These are phyloP conservation scores for Limtongozyma cylindracea DNA, from an alignment of 805 yeast genomes.

Conservation along the genomic window DNA sequence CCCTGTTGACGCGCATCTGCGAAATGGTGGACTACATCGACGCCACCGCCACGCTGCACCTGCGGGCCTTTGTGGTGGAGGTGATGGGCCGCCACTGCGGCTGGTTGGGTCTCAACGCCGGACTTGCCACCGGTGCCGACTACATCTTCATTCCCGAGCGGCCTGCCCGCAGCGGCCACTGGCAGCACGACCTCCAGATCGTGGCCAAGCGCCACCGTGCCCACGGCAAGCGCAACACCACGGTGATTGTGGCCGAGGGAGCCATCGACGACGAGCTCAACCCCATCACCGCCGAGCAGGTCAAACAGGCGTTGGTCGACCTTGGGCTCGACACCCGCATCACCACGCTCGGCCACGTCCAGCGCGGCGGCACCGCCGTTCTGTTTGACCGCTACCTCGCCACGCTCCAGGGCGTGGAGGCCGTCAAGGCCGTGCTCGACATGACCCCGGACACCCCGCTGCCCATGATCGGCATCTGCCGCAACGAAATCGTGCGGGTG, in stretches of 20 bases:
- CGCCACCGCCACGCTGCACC: conserved; percentile 92
- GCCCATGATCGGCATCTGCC: conserved; percentile 78
- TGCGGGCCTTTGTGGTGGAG: conserved; percentile 92
- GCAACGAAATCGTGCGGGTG: conserved; percentile 65
- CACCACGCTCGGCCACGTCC: conserved; percentile 92
- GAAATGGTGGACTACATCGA: conserved; percentile 90
- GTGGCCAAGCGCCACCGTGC: conserved; percentile 59
- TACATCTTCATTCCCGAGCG: conserved; percentile 84
- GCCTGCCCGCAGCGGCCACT: conserved; percentile 49
- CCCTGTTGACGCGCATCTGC: conserved; percentile 81
- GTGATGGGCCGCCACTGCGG: conserved; percentile 99
- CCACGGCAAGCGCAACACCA: conserved; percentile 81
- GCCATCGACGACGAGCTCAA: conserved; percentile 66
- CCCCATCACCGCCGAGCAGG: conserved; percentile 62
- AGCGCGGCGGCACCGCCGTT: conserved; percentile 96
- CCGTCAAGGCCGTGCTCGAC: conserved; percentile 78
- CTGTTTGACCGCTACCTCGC: conserved; percentile 84
- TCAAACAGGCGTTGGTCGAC: conserved; percentile 58
- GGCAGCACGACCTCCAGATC: conserved; percentile 62
- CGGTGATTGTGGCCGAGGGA: conserved; percentile 96
- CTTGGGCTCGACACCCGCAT: conserved; percentile 86
- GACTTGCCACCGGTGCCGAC: conserved; percentile 91
- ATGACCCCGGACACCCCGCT: conserved; percentile 80
- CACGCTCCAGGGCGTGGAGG: conserved; percentile 93
- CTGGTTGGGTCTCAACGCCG: conserved; percentile 95